phyloP scores from a whole-genome alignment of 2,329 filamentous ascomycete species.

The Erysiphe pisi region DNA sequence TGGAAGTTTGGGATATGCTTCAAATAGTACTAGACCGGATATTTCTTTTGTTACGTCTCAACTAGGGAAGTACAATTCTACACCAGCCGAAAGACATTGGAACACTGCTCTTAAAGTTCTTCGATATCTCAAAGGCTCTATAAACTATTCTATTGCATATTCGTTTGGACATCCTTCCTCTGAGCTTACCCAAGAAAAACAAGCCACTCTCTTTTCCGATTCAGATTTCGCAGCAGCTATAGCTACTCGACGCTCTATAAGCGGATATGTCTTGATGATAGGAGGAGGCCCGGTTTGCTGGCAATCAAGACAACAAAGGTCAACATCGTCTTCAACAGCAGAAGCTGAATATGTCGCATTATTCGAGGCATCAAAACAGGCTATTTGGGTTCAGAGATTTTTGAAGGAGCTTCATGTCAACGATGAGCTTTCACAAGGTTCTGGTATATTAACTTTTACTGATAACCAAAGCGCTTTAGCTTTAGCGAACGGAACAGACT shows the following conservation, averaged over 20 bases:
- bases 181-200: too few relatives aligned
- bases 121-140: too few relatives aligned
- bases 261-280: not conserved
- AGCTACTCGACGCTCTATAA: not conserved
- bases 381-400: not conserved
- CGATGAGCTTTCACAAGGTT: not conserved
- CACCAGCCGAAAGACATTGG: not conserved
- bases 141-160: not conserved
- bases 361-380: constrained; percentile 19
- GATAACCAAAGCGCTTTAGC: not conserved
- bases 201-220: not conserved
- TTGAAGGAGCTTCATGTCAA: not conserved
- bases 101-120: not conserved
- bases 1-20: not conserved
- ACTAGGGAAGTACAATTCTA: not conserved
- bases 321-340: not conserved
- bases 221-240: not conserved
- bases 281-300: not conserved
- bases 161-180: too few relatives aligned
- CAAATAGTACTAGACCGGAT: too few relatives aligned
- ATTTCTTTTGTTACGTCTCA: not conserved
- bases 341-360: constrained; percentile 2
- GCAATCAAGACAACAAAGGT: not conserved
- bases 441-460: not conserved
- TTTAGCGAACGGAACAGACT: not conserved